Evolutionary conservation across 2,329 filamentous ascomycete genomes (phyloP), one percentile per base, ranked within the genome.

Genomic region (Aspergillus ibericus): DNA sequence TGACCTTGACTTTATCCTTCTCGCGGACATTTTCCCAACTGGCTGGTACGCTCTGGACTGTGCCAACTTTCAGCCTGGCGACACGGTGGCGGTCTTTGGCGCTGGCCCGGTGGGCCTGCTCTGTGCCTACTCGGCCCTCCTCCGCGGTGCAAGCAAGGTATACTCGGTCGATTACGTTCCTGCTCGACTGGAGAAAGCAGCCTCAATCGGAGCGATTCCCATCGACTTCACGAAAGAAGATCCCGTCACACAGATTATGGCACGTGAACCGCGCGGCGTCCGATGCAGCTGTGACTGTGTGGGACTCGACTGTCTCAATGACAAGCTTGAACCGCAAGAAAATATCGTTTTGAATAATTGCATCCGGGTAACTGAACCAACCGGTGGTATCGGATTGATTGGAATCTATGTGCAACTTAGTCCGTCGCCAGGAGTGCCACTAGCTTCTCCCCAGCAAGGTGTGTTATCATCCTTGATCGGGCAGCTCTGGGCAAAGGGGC

Each of bases 31-130:
- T 47, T 77, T 77, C 60, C 61, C 69, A 13, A 78, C 75, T 0
- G 76, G 68, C 5, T 80, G 77, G 77, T 61, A 67, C 44, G 74
- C 69, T 2, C 58, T 80, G 5, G 65, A 68, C 15, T 69, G 69
- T 59, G 68, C 75, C 8, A 75, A 75, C 9, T 79, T 79, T 63
- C 52, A 73, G 55, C 63, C 77, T 0, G 77, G 77, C 12, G 86
- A 89, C 64, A 81, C 77, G 13, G 80, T 88, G 1, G 85, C 84
- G 0, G 80, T 88, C 2, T 88, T 88, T 58, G 86, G 86, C 1
- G 84, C 83, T 1, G 85, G 86, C 0, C 86, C 86, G 0, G 85
- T 88, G 1, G 86, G 86, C 1, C 70, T 88, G 2, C 86, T 89
- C 29, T 34, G 52, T 46, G 86, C 86, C 1, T 88, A 89, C 72